A percentile compares a stretch with the other conserved stretches of the same genome.
Conservation (phyloP, 2,329 filamentous ascomycete genomes). For the Fusarium subtropicale region DNA sequence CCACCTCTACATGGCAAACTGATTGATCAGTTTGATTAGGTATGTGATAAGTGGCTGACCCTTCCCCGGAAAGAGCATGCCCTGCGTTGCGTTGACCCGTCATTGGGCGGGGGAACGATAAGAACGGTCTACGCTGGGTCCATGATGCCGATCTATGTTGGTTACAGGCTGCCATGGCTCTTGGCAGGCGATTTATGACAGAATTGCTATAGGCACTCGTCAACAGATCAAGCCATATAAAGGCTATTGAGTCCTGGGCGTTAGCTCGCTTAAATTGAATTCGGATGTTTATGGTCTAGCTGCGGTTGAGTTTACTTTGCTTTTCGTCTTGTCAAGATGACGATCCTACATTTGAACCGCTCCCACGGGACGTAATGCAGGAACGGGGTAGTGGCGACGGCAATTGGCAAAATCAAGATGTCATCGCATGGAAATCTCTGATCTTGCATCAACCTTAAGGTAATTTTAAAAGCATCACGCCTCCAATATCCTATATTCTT, state of each 20-base stretch:
- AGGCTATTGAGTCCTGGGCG: too few species aligned
- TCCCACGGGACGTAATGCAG: neutral
- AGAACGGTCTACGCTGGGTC: conserved; percentile 9
- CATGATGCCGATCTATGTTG: neutral
- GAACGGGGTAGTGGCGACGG: neutral
- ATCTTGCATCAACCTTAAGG: neutral
- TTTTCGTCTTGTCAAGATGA: neutral
- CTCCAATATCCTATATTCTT: neutral
- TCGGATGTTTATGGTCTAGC: neutral
- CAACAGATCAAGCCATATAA: neutral
- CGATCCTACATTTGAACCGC: fast-evolving
- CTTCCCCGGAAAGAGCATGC: neutral
- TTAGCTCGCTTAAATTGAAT: neutral
- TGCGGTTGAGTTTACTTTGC: fast-evolving
- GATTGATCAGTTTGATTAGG: neutral
- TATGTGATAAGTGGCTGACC: conserved; percentile 23
- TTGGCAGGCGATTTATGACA: neutral
- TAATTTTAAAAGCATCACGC: neutral
- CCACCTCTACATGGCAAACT: neutral
- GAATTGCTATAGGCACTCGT: neutral
- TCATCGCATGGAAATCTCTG: fast-evolving
- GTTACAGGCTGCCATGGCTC: neutral
- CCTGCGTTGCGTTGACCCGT: neutral
- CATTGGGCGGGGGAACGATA: neutral
- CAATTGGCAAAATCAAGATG: neutral